Evolutionary conservation across 805 yeast genomes (phyloP).

Genomic region (Wickerhamomyces chambardii): DNA sequence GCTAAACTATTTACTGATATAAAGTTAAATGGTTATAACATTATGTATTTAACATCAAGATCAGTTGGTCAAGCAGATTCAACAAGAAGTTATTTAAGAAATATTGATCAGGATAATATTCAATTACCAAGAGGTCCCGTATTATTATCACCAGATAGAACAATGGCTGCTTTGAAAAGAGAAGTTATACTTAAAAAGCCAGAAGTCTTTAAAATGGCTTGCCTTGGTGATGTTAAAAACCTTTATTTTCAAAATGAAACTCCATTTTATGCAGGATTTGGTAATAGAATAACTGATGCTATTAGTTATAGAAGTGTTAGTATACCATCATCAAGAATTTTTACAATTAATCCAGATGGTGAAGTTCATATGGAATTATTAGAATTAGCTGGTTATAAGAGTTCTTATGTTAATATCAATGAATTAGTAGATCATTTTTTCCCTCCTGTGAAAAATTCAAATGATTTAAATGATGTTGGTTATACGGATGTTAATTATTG

Average conservation of each 20-base stretch:
- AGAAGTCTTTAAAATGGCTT: slow-evolving; percentile 98
- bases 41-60: slow-evolving; percentile 89
- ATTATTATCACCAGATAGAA: slow-evolving; percentile 88
- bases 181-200: slow-evolving; percentile 94
- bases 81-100: slow-evolving; percentile 74
- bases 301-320: slow-evolving; percentile 89
- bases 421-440: slow-evolving; percentile 96
- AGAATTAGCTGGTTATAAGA: slow-evolving; percentile 87
- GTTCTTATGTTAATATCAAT: slow-evolving; percentile 81
- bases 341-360: slow-evolving; percentile 93
- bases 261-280: slow-evolving; percentile 97
- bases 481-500: slow-evolving; percentile 88
- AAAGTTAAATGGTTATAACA: slow-evolving; percentile 78
- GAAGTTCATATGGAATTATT: slow-evolving; percentile 96
- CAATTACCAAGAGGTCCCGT: slow-evolving; percentile 87
- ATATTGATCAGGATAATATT: slow-evolving; percentile 69
- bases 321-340: slow-evolving; percentile 88
- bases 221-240: slow-evolving; percentile 75
- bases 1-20: slow-evolving; percentile 90
- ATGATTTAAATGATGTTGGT: slow-evolving; percentile 27
- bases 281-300: slow-evolving; percentile 95
- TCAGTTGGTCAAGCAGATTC: slow-evolving; percentile 94
- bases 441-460: slow-evolving; percentile 56
- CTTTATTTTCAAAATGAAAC: slow-evolving; percentile 58
- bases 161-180: slow-evolving; percentile 88